These are phyloP conservation scores for Ophiostoma perfectum DNA, from an alignment of 2,329 filamentous ascomycete species.

Conservation along the genomic window DNA sequence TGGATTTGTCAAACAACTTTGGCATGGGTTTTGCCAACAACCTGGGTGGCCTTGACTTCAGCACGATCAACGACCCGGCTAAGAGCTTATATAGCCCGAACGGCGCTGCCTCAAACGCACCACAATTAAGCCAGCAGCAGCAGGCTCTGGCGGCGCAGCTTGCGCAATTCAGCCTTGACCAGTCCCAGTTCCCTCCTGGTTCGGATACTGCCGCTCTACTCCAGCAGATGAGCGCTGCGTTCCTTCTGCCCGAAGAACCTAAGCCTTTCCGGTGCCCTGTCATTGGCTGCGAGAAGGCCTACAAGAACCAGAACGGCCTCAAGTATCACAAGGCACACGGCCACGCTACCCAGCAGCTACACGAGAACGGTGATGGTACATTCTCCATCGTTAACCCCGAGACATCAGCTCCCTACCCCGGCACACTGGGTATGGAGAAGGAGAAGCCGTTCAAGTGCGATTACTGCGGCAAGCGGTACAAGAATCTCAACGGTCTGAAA, in stretches of 20 bases:
- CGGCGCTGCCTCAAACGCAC: constrained; percentile 46
- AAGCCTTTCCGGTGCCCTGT: constrained; percentile 98
- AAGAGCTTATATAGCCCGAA: constrained; percentile 88
- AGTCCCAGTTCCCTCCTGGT: constrained; percentile 69
- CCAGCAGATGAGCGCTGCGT: constrained; percentile 49
- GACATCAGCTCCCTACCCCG: constrained; percentile 88
- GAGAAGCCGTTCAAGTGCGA: constrained; percentile 99
- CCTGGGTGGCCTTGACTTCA: constrained; percentile 45
- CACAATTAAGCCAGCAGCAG: constrained; percentile 56
- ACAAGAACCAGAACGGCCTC: constrained; percentile 98
- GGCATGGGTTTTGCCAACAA: constrained; percentile 49
- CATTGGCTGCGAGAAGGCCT: constrained; percentile 97
- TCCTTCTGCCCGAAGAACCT: constrained; percentile 77
- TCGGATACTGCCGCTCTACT: constrained; percentile 61
- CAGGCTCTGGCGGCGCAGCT: constrained; percentile 62
- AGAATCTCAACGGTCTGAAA: constrained; percentile 97
- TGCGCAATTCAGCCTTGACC: constrained; percentile 68
- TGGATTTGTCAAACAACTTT: constrained; percentile 45
- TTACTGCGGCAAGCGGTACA: constrained; percentile 95
- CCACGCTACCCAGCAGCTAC: constrained; percentile 92
- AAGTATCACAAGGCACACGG: constrained; percentile 82
- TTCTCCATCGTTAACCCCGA: constrained; percentile 98
- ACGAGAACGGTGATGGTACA: constrained; percentile 93
- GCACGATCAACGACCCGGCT: constrained; percentile 81
- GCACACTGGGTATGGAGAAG: constrained; percentile 98